Conservation (phyloP, 768 basidiomycete species). For the Termitomyces sp. region DNA sequence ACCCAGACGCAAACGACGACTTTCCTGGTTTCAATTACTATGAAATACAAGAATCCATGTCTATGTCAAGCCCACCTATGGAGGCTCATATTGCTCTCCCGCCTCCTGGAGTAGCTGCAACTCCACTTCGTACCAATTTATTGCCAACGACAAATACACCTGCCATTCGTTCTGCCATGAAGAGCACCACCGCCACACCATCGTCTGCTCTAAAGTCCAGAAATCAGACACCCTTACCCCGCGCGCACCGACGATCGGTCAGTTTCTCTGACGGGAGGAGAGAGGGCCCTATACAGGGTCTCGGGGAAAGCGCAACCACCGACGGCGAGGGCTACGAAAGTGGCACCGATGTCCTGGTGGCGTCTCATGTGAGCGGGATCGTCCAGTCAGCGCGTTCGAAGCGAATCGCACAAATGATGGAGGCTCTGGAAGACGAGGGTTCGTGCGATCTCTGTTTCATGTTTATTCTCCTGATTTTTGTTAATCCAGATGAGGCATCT, state of each 20-base stretch:
- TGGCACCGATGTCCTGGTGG: slow-evolving; percentile 17
- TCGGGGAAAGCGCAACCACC: slow-evolving; percentile 35
- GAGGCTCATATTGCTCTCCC: slow-evolving; percentile 7
- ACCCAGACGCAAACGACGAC: slow-evolving; percentile 25
- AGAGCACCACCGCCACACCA: slow-evolving; percentile 49
- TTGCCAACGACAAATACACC: slow-evolving; percentile 29
- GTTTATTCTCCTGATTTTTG: neutral
- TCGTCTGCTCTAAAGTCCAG: slow-evolving; percentile 56
- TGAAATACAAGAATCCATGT: slow-evolving; percentile 20
- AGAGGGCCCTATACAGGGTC: slow-evolving; percentile 82
- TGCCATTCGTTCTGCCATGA: slow-evolving; percentile 42
- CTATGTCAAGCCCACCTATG: slow-evolving; percentile 13
- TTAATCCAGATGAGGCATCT: slow-evolving; percentile 32
- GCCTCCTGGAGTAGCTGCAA: slow-evolving; percentile 9
- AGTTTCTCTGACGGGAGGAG: slow-evolving; percentile 95
- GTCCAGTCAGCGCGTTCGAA: slow-evolving; percentile 70
- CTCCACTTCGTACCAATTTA: slow-evolving; percentile 26
- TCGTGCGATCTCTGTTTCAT: slow-evolving; percentile 20
- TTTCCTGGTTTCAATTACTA: slow-evolving; percentile 39
- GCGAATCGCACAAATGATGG: slow-evolving; percentile 79
- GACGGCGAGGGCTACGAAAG: slow-evolving; percentile 29
- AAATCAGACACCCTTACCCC: slow-evolving; percentile 55
- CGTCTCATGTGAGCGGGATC: slow-evolving; percentile 29
- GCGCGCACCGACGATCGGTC: slow-evolving; percentile 74
- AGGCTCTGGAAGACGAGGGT: slow-evolving; percentile 71